Percentiles rank a stretch among this genome's conserved stretches.
Conservation (phyloP, 495 filamentous ascomycete species). For the Annulohypoxylon maeteangense region DNA sequence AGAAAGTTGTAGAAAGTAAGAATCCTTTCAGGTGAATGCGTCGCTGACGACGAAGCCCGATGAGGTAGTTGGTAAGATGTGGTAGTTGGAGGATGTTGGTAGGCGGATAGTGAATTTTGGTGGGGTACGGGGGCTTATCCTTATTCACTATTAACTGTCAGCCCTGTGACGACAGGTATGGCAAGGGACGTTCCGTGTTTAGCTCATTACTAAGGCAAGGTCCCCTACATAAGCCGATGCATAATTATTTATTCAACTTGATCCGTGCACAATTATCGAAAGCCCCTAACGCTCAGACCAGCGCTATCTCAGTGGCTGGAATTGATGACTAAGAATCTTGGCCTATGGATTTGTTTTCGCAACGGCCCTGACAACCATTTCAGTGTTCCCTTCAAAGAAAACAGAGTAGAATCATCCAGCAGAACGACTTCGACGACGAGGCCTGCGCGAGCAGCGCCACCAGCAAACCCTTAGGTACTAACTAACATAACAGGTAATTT, state of each 20-base stretch:
- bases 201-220: conserved; percentile 25
- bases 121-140: neutral
- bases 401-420: conserved; percentile 35
- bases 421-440: conserved; percentile 29
- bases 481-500: conserved; percentile 22
- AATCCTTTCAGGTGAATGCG: conserved; percentile 11
- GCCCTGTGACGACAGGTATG: conserved; percentile 32
- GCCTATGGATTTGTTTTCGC: conserved; percentile 22
- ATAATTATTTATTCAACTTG: neutral
- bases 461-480: conserved; percentile 38
- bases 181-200: conserved; percentile 9
- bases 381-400: conserved; percentile 27
- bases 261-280: neutral
- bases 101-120: conserved; percentile 3
- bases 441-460: conserved; percentile 33
- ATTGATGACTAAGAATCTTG: conserved; percentile 23
- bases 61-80: conserved; percentile 15
- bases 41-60: conserved; percentile 25
- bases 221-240: neutral
- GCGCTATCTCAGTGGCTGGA: neutral
- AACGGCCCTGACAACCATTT: conserved; percentile 23
- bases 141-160: conserved; percentile 16
- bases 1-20: conserved; percentile 13
- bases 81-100: conserved; percentile 11
- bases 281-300: neutral